Percentiles rank a stretch among this genome's conserved stretches.
Conservation (phyloP, 2,329 filamentous ascomycete species). For the Macrophomina phaseolina region DNA sequence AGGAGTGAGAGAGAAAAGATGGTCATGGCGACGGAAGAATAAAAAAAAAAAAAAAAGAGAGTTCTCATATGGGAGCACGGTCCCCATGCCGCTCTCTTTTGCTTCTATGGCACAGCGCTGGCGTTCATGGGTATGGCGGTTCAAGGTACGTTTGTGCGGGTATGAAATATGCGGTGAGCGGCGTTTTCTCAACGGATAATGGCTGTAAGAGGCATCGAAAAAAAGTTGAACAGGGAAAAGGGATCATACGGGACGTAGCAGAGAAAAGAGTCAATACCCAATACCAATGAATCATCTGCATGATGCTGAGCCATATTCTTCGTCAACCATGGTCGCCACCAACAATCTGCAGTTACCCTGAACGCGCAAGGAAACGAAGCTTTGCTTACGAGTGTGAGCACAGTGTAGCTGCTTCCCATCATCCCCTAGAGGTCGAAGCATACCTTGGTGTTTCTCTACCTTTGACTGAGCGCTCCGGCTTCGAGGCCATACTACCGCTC, state of each 20-base stretch:
- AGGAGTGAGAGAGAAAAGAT: constrained; percentile 91
- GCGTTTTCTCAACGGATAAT: not conserved
- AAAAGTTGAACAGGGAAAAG: not conserved
- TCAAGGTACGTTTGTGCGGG: not conserved
- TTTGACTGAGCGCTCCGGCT: too few species aligned
- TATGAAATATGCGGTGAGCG: not conserved
- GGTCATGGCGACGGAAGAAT: constrained; percentile 73
- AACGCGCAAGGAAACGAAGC: too few species aligned
- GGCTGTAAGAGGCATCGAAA: not conserved
- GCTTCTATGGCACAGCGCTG: constrained; percentile 23
- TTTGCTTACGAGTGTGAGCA: too few species aligned
- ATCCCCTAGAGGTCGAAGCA: too few species aligned
- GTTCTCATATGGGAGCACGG: not conserved
- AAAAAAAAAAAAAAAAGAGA: not conserved
- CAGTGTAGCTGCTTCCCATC: too few species aligned
- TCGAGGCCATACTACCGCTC: too few species aligned
- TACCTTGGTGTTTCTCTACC: too few species aligned
- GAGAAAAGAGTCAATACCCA: not conserved
- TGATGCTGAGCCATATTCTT: too few species aligned
- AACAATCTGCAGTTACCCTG: too few species aligned
- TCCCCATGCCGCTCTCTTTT: constrained; percentile 8
- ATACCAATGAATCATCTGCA: not conserved
- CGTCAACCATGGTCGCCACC: too few species aligned
- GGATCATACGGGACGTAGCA: not conserved
- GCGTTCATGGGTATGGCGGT: constrained; percentile 24